A percentile compares a stretch with the other conserved stretches of the same genome.
These are phyloP conservation scores for Chaetomium globosum DNA, from an alignment of 2,329 filamentous ascomycete genomes.

Conservation along the genomic window DNA sequence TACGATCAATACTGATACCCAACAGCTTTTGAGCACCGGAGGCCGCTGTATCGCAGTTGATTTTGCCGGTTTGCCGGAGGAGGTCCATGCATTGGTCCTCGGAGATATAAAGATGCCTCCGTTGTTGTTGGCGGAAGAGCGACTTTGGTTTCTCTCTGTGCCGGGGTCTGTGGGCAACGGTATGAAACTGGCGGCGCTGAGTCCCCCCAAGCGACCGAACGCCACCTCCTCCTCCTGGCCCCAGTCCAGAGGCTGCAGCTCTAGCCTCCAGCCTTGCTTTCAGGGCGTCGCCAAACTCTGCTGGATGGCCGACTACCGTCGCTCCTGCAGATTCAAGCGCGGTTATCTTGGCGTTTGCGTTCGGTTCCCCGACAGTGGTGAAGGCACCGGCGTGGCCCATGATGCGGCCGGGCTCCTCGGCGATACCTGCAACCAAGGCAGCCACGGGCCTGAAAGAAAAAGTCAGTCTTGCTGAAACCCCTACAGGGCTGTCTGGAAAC, in stretches of 20 bases:
- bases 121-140: constrained; percentile 41
- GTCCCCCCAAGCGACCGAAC: no score
- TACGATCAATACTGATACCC: constrained; percentile 67
- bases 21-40: constrained; percentile 53
- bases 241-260: no score
- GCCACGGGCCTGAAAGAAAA: constrained; percentile 63
- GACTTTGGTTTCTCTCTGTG: background rate
- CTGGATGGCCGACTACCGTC: constrained; percentile 73
- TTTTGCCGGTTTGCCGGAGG: constrained; percentile 52
- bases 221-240: background rate
- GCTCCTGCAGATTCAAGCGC: constrained; percentile 68
- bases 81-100: constrained; percentile 58
- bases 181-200: constrained; percentile 48
- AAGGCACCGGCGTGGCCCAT: constrained; percentile 84
- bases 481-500: constrained; percentile 31
- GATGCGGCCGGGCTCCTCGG: constrained; percentile 64
- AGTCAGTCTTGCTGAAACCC: constrained; percentile 6
- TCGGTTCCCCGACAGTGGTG: constrained; percentile 65
- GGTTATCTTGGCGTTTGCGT: constrained; percentile 65
- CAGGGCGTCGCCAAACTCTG: constrained; percentile 71
- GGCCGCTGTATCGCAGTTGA: constrained; percentile 46
- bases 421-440: constrained; percentile 68
- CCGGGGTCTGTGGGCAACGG: constrained; percentile 41
- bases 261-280: constrained; percentile 56
- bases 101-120: constrained; percentile 58